phyloP scores from a whole-genome alignment of 2,329 filamentous ascomycete genomes.

The Fusarium euwallaceae region DNA sequence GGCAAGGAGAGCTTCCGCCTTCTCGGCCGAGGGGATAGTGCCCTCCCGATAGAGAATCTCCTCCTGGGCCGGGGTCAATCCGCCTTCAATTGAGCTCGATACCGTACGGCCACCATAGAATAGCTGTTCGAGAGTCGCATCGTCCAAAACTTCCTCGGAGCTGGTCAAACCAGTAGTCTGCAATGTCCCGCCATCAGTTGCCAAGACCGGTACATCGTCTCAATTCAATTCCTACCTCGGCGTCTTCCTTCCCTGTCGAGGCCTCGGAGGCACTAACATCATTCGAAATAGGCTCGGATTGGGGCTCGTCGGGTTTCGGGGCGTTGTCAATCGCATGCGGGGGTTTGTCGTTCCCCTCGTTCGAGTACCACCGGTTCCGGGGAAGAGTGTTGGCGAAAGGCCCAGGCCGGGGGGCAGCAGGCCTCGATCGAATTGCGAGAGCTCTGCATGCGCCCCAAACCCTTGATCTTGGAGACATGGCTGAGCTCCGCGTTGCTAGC shows the following conservation, averaged over 20 bases:
- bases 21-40: conserved; percentile 53
- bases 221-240: conserved; percentile 43
- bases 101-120: conserved; percentile 53
- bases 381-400: conserved; percentile 40
- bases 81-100: conserved; percentile 49
- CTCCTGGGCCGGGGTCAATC: conserved; percentile 59
- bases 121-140: conserved; percentile 54
- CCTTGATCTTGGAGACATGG: conserved; percentile 52
- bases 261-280: conserved; percentile 2
- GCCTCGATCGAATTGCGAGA: conserved; percentile 49
- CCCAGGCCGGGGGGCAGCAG: conserved; percentile 42
- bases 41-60: conserved; percentile 59
- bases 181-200: conserved; percentile 32
- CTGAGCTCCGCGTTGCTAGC: conserved; percentile 47
- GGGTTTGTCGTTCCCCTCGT: conserved; percentile 48
- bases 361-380: conserved; percentile 49
- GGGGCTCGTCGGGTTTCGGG: conserved; percentile 21
- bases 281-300: conserved; percentile 14
- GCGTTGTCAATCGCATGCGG: conserved; percentile 40
- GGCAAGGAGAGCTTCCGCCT: conserved; percentile 50
- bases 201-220: conserved; percentile 14
- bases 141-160: conserved; percentile 47
- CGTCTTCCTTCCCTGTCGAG: conserved; percentile 16
- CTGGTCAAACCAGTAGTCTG: conserved; percentile 29
- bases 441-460: conserved; percentile 53